Evolutionary conservation across 2,329 filamentous ascomycete species (phyloP).

Genomic region (Colletotrichum horii): DNA sequence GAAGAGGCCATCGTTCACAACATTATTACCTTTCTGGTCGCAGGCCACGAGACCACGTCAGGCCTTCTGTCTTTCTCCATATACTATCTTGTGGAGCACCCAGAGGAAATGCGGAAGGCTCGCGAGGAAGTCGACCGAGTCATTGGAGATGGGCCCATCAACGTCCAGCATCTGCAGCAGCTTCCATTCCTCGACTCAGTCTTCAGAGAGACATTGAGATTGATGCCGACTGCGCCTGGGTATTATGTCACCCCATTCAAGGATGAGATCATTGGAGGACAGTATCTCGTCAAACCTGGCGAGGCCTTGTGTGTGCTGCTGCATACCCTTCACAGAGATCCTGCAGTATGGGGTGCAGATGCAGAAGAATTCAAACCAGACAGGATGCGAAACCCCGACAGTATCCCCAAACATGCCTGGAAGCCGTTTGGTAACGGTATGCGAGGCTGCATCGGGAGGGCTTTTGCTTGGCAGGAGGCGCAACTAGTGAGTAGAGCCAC

Average conservation of each 20-base stretch:
- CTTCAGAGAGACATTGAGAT: conserved; percentile 57
- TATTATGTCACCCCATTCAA: conserved; percentile 34
- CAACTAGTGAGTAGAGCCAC: conserved; percentile 34
- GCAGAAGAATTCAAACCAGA: conserved; percentile 64
- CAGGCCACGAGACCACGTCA: conserved; percentile 73
- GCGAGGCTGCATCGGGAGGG: conserved; percentile 56
- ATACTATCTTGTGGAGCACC: conserved; percentile 69
- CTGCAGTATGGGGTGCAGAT: conserved; percentile 59
- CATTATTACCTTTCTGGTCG: conserved; percentile 73
- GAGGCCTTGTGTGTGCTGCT: conserved; percentile 50
- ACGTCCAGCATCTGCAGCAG: conserved; percentile 62
- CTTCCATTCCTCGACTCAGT: conserved; percentile 68
- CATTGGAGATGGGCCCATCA: conserved; percentile 60
- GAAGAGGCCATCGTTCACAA: conserved; percentile 68
- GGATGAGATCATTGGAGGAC: conserved; percentile 52
- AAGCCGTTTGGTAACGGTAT: conserved; percentile 61
- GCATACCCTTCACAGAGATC: conserved; percentile 57
- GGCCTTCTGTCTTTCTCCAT: conserved; percentile 70
- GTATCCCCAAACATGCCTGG: conserved; percentile 36
- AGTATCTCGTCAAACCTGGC: conserved; percentile 54
- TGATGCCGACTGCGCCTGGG: conserved; percentile 28
- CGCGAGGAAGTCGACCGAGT: conserved; percentile 72
- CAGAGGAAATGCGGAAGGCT: conserved; percentile 61
- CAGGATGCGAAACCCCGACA: conserved; percentile 55
- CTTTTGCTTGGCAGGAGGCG: conserved; percentile 60